Conservation (phyloP, 148 eudicot genomes). For the Vaccinium myrtillus region DNA sequence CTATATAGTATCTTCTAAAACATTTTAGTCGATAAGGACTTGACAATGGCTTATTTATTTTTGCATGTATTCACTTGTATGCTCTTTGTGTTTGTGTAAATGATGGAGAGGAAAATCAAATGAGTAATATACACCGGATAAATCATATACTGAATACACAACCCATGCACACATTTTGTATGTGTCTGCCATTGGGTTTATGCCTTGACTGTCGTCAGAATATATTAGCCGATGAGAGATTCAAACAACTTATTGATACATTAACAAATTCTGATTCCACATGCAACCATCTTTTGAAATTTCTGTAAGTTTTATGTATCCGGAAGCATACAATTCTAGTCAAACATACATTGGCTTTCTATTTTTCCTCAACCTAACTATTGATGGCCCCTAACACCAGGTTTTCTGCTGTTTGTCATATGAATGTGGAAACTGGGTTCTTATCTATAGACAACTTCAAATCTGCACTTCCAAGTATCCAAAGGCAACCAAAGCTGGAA, state of each 20-base stretch:
- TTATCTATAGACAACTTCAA: conserved; percentile 66
- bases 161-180: not conserved
- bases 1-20: not conserved
- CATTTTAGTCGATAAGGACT: not conserved
- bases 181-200: not conserved
- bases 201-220: conserved; percentile 55
- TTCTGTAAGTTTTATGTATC: conserved; percentile 60
- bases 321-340: not conserved
- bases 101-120: not conserved
- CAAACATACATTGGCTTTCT: not conserved
- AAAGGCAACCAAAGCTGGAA: conserved; percentile 75
- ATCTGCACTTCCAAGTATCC: conserved; percentile 49
- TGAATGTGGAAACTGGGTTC: conserved; percentile 67
- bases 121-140: not conserved
- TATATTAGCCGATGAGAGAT: conserved; percentile 52
- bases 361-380: conserved; percentile 6
- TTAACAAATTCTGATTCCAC: conserved; percentile 68
- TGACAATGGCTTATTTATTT: not conserved
- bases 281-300: conserved; percentile 62
- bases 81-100: not conserved
- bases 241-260: conserved; percentile 52
- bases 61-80: not conserved
- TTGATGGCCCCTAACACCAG: conserved; percentile 28
- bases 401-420: conserved; percentile 65
- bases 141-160: not conserved